phyloP scores from a whole-genome alignment of 305 asterid genomes.

The Fraxinus ornus region DNA sequence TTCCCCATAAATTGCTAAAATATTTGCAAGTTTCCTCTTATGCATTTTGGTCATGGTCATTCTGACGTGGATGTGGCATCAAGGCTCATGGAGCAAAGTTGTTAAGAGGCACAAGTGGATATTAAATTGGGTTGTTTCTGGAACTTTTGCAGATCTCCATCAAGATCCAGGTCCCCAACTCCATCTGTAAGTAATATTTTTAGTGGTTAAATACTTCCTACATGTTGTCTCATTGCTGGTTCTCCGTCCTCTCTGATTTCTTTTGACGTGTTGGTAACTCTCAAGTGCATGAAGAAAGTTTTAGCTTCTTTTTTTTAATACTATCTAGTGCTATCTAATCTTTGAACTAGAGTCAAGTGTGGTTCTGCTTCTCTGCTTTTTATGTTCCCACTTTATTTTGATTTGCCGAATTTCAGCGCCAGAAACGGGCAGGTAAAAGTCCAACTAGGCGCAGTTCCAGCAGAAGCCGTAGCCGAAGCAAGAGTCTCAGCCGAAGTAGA shows the following conservation, averaged over 20 bases:
- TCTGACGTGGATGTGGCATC: constrained; percentile 77
- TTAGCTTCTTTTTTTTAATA: not conserved
- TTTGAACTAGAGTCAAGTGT: not conserved
- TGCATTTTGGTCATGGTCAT: constrained; percentile 60
- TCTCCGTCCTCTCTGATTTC: not conserved
- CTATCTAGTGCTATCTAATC: not conserved
- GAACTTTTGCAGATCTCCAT: constrained; percentile 99
- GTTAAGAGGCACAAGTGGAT: constrained; percentile 75
- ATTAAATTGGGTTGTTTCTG: constrained; percentile 94
- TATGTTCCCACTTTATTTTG: constrained; percentile 20
- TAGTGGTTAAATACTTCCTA: not conserved
- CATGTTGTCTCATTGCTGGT: constrained; percentile 5
- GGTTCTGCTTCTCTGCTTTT: constrained; percentile 15
- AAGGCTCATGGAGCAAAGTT: constrained; percentile 81
- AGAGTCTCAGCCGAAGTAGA: constrained; percentile 51
- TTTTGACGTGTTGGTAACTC: not conserved
- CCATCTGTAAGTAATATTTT: constrained; percentile 73
- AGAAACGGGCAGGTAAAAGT: constrained; percentile 53
- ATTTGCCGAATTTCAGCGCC: constrained; percentile 36
- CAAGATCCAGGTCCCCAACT: constrained; percentile 89
- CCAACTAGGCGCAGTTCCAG: constrained; percentile 49
- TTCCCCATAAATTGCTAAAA: constrained; percentile 33
- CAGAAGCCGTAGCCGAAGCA: constrained; percentile 48
- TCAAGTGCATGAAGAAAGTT: not conserved
- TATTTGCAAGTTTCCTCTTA: constrained; percentile 45